Evolutionary conservation across 805 yeast genomes (phyloP).

Genomic region (Candida yuanshanica): DNA sequence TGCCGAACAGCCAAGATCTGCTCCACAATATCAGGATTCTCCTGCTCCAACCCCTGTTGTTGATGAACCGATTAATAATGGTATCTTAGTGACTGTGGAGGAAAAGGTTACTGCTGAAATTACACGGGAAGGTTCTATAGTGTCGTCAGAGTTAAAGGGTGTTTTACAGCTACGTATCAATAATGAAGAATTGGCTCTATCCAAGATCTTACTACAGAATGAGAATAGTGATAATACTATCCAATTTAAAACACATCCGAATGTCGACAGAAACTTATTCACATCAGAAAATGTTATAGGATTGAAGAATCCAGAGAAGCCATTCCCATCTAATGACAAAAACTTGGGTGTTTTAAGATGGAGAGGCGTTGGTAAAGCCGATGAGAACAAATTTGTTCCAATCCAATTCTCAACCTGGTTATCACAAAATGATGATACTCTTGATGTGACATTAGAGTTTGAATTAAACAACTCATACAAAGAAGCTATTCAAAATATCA

Average conservation of each 20-base stretch:
- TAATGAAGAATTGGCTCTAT: conserved; percentile 61
- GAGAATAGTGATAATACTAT: conserved; percentile 42
- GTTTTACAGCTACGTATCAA: conserved; percentile 84
- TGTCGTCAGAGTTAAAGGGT: conserved; percentile 78
- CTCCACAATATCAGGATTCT: conserved; percentile 9
- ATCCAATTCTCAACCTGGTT: conserved; percentile 83
- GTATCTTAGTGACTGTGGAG: conserved; percentile 69
- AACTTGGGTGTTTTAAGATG: conserved; percentile 89
- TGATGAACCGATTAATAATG: conserved; percentile 47
- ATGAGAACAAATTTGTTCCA: conserved; percentile 53
- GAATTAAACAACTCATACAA: conserved; percentile 52
- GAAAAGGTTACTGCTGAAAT: conserved; percentile 77
- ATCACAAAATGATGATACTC: conserved; percentile 50
- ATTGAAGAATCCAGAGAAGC: conserved; percentile 68
- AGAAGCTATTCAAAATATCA: conserved; percentile 46
- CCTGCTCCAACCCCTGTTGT: conserved; percentile 12
- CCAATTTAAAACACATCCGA: conserved; percentile 93
- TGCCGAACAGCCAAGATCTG: conserved; percentile 15
- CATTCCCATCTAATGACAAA: conserved; percentile 90
- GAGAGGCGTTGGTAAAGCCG: conserved; percentile 67
- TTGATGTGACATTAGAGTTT: conserved; percentile 83
- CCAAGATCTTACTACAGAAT: conserved; percentile 54
- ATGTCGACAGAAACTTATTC: conserved; percentile 78
- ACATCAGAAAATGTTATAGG: conserved; percentile 52
- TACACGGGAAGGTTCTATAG: conserved; percentile 74